Conservation (phyloP, 768 basidiomycete genomes). For the Lentinula boryana region DNA sequence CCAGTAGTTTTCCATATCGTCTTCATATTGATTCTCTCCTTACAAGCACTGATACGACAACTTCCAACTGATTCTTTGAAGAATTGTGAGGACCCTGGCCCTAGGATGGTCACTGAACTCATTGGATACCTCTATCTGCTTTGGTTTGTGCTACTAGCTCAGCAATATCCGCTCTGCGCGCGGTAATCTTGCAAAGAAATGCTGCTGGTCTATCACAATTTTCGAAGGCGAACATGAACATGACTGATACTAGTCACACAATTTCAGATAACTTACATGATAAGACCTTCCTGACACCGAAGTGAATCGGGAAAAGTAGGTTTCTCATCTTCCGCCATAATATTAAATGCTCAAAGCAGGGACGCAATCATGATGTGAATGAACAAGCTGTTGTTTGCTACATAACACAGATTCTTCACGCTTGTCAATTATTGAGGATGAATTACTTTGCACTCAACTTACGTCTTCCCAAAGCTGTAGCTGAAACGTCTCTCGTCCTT, state of each 20-base stretch:
- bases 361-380: slow-evolving; percentile 22
- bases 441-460: neutral
- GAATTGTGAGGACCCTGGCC: too few relatives aligned
- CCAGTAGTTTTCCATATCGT: too few relatives aligned
- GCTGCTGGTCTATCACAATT: neutral
- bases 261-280: neutral
- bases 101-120: too few relatives aligned
- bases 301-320: neutral
- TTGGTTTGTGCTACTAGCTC: neutral
- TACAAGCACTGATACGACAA: too few relatives aligned
- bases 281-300: neutral
- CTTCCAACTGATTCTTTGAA: too few relatives aligned
- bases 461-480: slow-evolving; percentile 18
- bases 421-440: neutral
- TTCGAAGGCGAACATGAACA: too few relatives aligned
- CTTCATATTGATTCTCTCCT: too few relatives aligned
- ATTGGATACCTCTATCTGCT: neutral
- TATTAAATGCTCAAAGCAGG: slow-evolving; percentile 16
- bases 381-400: slow-evolving; percentile 24
- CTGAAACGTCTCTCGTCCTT: slow-evolving; percentile 16
- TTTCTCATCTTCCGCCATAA: neutral
- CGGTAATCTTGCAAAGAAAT: neutral
- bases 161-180: neutral
- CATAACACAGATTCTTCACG: slow-evolving; percentile 15
- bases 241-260: neutral